A percentile compares a stretch with the other conserved stretches of the same genome.
Evolutionary conservation across 345 rosid species (phyloP).

Genomic region (Euphorbia pulcherrima): DNA sequence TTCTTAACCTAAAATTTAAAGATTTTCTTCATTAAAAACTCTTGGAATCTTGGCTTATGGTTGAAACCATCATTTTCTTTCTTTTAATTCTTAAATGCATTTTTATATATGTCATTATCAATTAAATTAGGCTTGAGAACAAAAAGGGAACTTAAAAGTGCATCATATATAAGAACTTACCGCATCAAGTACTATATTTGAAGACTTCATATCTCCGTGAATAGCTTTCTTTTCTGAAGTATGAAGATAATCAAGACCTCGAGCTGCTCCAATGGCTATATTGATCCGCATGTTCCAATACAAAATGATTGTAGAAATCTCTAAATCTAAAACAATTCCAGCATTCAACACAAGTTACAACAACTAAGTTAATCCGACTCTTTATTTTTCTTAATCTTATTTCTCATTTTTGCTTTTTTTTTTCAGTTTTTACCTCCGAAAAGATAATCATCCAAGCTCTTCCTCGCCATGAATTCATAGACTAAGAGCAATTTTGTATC

Average conservation of each 20-base stretch:
- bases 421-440: conserved; percentile 56
- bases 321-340: conserved; percentile 21
- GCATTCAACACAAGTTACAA: conserved; percentile 7
- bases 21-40: no score
- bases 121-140: no score
- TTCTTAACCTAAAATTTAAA: no score
- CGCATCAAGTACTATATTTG: conserved; percentile 68
- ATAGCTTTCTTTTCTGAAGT: conserved; percentile 64
- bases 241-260: conserved; percentile 71
- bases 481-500: conserved; percentile 68
- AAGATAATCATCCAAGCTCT: conserved; percentile 78
- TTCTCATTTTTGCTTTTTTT: neutral
- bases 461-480: conserved; percentile 74
- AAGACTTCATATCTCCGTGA: conserved; percentile 75
- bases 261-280: conserved; percentile 76
- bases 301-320: conserved; percentile 44
- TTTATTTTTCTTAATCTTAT: neutral
- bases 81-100: no score
- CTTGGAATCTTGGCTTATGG: no score
- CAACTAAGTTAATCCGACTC: neutral
- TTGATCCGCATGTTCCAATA: conserved; percentile 75
- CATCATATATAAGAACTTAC: conserved; percentile 33
- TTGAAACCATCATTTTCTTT: no score
- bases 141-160: no score
- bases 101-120: no score